phyloP scores from a whole-genome alignment of 169 alveolate genomes.

The Theileria orientalis region DNA sequence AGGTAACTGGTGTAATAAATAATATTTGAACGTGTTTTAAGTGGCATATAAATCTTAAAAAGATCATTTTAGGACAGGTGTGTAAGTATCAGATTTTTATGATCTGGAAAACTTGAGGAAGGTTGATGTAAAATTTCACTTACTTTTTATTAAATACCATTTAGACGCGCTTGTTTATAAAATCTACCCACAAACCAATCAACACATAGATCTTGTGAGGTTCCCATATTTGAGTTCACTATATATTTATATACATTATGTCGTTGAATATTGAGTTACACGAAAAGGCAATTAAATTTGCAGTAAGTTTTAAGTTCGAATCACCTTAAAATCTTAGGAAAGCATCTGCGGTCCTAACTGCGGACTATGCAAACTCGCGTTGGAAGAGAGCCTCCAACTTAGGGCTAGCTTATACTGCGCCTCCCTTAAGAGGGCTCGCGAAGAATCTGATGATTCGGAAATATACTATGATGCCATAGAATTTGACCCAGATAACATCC shows the following conservation, averaged over 20 bases:
- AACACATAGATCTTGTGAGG: background rate
- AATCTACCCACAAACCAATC: background rate
- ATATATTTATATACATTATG: too few species aligned
- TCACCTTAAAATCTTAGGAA: slow-evolving; percentile 19
- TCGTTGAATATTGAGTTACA: background rate
- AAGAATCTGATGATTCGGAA: background rate
- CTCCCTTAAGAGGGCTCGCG: slow-evolving; percentile 1
- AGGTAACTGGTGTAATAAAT: background rate
- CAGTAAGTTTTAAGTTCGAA: background rate
- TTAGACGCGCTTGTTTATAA: background rate
- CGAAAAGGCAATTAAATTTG: background rate
- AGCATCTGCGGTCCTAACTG: slow-evolving; percentile 34
- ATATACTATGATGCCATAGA: slow-evolving; percentile 18
- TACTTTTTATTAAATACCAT: background rate
- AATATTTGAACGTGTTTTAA: background rate
- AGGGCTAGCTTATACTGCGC: background rate
- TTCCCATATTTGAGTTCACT: too few species aligned
- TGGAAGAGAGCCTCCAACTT: slow-evolving; percentile 14
- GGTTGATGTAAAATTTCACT: background rate
- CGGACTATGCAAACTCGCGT: slow-evolving; percentile 33
- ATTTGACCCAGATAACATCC: slow-evolving; percentile 22
- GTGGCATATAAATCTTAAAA: background rate
- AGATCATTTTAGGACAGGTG: background rate
- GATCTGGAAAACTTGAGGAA: background rate
- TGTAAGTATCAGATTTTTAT: background rate